These are phyloP conservation scores for Xylaria scruposa DNA, from an alignment of 495 filamentous ascomycete genomes.

Conservation along the genomic window DNA sequence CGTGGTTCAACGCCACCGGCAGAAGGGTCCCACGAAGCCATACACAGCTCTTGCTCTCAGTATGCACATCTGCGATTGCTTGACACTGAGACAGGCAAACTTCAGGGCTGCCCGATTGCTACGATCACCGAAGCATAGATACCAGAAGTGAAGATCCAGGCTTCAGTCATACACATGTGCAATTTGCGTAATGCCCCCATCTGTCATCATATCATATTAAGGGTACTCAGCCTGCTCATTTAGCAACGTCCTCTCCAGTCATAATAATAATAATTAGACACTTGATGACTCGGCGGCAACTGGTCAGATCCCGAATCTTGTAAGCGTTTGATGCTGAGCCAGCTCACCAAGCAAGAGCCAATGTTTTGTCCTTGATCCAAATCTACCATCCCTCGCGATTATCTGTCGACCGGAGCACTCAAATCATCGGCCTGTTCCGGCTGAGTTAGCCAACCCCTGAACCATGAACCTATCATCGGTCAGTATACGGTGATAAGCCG, in stretches of 20 bases:
- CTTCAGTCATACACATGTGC: conserved; percentile 12
- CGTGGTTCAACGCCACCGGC: conserved; percentile 20
- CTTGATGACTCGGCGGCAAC: neutral
- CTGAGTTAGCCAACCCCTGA: neutral
- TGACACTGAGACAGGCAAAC: conserved; percentile 17
- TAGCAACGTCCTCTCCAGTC: neutral
- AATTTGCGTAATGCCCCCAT: conserved; percentile 19
- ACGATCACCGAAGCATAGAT: conserved; percentile 11
- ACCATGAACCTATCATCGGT: neutral
- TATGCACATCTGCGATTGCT: conserved; percentile 24
- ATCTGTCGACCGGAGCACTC: neutral
- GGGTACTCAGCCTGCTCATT: conserved; percentile 7
- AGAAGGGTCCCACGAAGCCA: neutral
- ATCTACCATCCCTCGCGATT: neutral
- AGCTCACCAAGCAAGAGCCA: neutral
- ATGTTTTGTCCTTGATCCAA: neutral
- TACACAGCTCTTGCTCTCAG: conserved; percentile 10
- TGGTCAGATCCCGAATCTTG: neutral
- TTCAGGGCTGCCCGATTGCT: conserved; percentile 18
- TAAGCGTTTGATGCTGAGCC: neutral
- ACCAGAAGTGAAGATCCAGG: neutral
- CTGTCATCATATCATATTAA: conserved; percentile 14
- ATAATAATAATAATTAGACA: neutral
- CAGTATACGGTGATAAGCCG: neutral
- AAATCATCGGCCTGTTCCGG: neutral